These are phyloP conservation scores for Lathyrus tuberosus DNA, from an alignment of 306 rosid species.

Conservation along the genomic window DNA sequence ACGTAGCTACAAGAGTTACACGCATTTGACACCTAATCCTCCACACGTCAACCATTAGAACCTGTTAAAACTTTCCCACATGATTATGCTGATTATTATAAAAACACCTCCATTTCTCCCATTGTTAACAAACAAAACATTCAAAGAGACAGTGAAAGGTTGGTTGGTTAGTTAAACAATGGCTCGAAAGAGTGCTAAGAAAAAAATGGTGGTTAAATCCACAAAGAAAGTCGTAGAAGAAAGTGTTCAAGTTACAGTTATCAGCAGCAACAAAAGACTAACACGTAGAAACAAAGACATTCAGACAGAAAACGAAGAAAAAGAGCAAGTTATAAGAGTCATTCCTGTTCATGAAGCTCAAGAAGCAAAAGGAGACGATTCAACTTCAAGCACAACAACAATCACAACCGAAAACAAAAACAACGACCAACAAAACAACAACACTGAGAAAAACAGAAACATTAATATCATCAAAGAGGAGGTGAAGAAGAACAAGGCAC, in stretches of 20 bases:
- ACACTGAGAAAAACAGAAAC: not conserved
- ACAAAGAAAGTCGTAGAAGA: constrained; percentile 44
- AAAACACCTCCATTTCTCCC: not conserved
- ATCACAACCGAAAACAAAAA: constrained; percentile 20
- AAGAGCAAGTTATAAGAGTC: constrained; percentile 28
- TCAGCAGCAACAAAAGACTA: constrained; percentile 28
- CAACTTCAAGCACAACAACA: constrained; percentile 14
- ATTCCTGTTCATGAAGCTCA: constrained; percentile 44
- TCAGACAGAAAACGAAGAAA: not conserved
- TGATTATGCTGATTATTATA: not conserved
- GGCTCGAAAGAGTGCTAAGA: constrained; percentile 55
- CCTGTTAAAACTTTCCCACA: not conserved
- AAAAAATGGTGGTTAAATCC: constrained; percentile 42
- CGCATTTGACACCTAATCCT: constrained; percentile 38
- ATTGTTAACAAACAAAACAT: constrained; percentile 24
- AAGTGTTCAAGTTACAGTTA: constrained; percentile 26
- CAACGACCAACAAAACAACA: not conserved
- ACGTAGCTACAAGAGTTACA: constrained; percentile 27
- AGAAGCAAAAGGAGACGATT: constrained; percentile 22
- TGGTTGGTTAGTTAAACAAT: constrained; percentile 16
- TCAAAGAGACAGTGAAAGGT: not conserved
- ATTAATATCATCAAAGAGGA: not conserved
- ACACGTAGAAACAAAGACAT: constrained; percentile 18
- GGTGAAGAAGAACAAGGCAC: not conserved
- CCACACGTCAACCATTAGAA: constrained; percentile 38